Evolutionary conservation across 768 basidiomycete species (phyloP).

Genomic region (Tulasnella sp.): DNA sequence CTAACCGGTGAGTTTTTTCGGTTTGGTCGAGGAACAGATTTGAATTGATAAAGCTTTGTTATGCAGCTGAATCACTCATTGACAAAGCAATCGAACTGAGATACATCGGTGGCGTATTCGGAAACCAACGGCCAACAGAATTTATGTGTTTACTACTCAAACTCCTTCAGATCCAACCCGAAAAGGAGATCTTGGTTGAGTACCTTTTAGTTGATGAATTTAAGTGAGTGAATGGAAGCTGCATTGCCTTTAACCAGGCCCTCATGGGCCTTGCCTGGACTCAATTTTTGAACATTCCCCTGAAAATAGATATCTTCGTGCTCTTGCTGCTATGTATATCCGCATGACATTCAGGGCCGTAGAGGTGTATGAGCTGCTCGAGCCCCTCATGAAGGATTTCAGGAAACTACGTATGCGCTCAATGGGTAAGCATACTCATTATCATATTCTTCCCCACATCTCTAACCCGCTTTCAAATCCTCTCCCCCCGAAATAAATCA

Average conservation of each 20-base stretch:
- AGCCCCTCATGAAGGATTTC: slow-evolving; percentile 89
- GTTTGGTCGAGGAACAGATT: background rate
- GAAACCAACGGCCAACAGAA: slow-evolving; percentile 87
- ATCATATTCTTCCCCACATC: background rate
- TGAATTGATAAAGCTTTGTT: no score
- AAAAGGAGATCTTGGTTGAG: slow-evolving; percentile 92
- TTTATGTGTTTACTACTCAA: slow-evolving; percentile 89
- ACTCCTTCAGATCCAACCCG: slow-evolving; percentile 90
- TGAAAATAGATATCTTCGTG: slow-evolving; percentile 68
- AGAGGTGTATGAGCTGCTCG: slow-evolving; percentile 86
- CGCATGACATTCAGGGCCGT: slow-evolving; percentile 85
- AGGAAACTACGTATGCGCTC: slow-evolving; percentile 71
- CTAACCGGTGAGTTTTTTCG: slow-evolving; percentile 55
- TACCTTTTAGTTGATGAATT: slow-evolving; percentile 95
- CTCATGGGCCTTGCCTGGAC: background rate
- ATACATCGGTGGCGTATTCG: slow-evolving; percentile 85
- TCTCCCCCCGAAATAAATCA: background rate
- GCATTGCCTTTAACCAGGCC: background rate
- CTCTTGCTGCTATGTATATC: slow-evolving; percentile 84
- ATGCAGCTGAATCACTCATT: slow-evolving; percentile 76
- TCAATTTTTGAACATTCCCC: slow-evolving; percentile 9
- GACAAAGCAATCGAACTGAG: slow-evolving; percentile 79
- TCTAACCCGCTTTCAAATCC: background rate
- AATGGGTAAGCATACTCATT: slow-evolving; percentile 45
- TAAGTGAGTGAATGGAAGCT: slow-evolving; percentile 50